phyloP scores from a whole-genome alignment of 495 filamentous ascomycete genomes.

The Penicillium turbatum region DNA sequence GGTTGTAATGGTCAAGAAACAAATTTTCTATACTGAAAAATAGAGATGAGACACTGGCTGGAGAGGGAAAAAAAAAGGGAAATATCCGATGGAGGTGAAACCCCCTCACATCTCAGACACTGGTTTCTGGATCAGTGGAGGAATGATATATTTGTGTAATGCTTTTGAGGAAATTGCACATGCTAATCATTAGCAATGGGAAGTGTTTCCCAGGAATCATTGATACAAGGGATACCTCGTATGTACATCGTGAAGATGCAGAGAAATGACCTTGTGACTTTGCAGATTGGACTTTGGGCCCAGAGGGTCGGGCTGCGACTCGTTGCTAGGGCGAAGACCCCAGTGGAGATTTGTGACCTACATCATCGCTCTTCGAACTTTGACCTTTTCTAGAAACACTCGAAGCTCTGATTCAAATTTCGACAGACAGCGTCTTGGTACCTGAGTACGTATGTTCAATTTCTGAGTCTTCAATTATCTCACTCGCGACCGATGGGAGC shows the following conservation, averaged over 20 bases:
- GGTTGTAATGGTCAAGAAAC: neutral
- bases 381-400: constrained; percentile 9
- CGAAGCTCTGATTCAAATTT: neutral
- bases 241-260: too few species aligned
- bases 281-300: neutral
- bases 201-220: too few species aligned
- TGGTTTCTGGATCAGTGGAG: neutral
- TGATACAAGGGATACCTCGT: too few species aligned
- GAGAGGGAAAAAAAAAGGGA: neutral
- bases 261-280: neutral
- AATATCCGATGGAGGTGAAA: neutral
- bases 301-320: constrained; percentile 24
- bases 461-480: neutral
- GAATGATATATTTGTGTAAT: neutral
- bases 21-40: neutral
- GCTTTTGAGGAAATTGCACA: too few species aligned
- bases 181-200: too few species aligned
- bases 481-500: constrained; percentile 2
- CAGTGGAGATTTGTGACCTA: constrained; percentile 29
- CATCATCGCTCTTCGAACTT: constrained; percentile 14
- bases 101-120: neutral
- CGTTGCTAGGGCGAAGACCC: constrained; percentile 40
- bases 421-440: neutral
- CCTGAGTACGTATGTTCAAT: neutral
- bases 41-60: neutral